phyloP scores from a whole-genome alignment of 1,284 basidiomycete genomes.

The Apiotrichum veenhuisii region DNA sequence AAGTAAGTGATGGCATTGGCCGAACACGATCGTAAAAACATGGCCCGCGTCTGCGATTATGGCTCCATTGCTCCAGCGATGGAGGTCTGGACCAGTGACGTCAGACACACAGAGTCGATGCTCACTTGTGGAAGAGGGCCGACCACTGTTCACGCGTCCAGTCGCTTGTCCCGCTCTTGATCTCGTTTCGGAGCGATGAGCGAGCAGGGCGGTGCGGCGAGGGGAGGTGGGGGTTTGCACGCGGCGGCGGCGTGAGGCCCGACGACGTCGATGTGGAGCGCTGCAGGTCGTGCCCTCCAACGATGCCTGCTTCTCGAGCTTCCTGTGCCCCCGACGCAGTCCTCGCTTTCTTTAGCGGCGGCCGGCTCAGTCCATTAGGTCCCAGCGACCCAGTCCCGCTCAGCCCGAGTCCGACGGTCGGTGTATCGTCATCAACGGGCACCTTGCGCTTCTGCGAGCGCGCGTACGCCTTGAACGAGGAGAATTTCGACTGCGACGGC shows the following conservation, averaged over 20 bases:
- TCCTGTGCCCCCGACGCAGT: conserved; percentile 1
- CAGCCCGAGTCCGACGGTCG: conserved; percentile 24
- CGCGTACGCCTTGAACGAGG: conserved; percentile 17
- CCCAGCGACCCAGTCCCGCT: conserved; percentile 7
- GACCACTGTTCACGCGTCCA: conserved; percentile 22
- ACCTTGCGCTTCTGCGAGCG: conserved; percentile 18
- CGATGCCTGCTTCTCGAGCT: not conserved
- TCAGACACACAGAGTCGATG: not conserved
- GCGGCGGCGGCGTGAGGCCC: conserved; percentile 7
- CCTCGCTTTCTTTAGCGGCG: conserved; percentile 17
- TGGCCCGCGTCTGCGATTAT: too few relatives aligned
- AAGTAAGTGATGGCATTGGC: not conserved
- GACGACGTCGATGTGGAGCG: conserved; percentile 3
- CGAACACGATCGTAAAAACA: too few relatives aligned
- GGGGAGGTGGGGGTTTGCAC: not conserved
- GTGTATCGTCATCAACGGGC: conserved; percentile 1
- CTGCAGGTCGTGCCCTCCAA: conserved; percentile 5
- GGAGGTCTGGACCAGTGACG: not conserved
- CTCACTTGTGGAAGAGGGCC: conserved; percentile 6
- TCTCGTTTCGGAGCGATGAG: conserved; percentile 20
- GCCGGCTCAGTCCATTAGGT: not conserved
- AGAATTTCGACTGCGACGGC: conserved; percentile 13
- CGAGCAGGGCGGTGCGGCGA: conserved; percentile 13
- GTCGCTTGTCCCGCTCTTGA: conserved; percentile 14
- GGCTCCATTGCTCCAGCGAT: not conserved